These are phyloP conservation scores for Tolypocladium ovalisporum DNA, from an alignment of 2,329 filamentous ascomycete species.

Conservation along the genomic window DNA sequence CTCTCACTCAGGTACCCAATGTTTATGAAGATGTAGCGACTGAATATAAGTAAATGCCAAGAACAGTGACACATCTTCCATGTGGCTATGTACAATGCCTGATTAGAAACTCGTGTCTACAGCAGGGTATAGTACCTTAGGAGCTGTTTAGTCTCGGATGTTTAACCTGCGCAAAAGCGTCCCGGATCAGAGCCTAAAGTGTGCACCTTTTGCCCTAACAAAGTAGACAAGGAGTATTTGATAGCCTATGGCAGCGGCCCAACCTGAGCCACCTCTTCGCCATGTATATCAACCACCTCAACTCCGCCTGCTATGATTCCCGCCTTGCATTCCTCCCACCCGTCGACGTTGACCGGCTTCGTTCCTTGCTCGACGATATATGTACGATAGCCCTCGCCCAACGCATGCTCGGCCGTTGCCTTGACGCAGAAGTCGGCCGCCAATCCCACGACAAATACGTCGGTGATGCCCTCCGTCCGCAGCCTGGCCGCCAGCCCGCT, in stretches of 20 bases:
- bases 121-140: too few species aligned
- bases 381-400: conserved; percentile 62
- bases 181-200: too few species aligned
- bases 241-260: too few species aligned
- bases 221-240: too few species aligned
- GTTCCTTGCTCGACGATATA: conserved; percentile 72
- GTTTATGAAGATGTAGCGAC: neutral
- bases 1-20: neutral
- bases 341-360: conserved; percentile 29
- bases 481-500: conserved; percentile 53
- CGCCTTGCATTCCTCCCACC: neutral
- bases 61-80: too few species aligned
- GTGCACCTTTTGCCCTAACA: too few species aligned
- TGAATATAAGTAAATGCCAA: neutral
- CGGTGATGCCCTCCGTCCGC: conserved; percentile 47
- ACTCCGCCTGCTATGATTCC: neutral
- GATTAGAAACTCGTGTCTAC: too few species aligned
- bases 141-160: too few species aligned
- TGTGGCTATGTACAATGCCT: too few species aligned
- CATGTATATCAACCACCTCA: neutral
- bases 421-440: conserved; percentile 87
- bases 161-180: too few species aligned
- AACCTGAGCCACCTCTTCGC: neutral
- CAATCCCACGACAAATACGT: conserved; percentile 78
- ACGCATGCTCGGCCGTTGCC: conserved; percentile 68